These are phyloP conservation scores for Moricandia moricandioides DNA, from an alignment of 345 rosid genomes.

Conservation along the genomic window DNA sequence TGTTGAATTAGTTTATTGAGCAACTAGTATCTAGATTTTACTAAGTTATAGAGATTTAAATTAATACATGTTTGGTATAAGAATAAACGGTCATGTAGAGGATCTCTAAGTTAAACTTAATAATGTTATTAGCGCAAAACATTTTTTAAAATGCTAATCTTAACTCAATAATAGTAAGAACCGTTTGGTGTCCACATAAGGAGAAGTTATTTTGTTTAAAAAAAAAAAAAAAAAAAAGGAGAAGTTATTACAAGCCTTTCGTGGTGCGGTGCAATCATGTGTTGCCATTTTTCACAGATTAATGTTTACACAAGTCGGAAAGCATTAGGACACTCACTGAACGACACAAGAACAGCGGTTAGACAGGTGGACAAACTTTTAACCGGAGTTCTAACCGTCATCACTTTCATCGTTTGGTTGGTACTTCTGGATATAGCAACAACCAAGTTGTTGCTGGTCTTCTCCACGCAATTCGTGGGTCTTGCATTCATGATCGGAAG, in stretches of 20 bases:
- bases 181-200: too few species aligned
- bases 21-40: not conserved
- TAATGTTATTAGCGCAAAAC: too few species aligned
- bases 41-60: not conserved
- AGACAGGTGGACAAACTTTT: constrained; percentile 66
- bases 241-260: not conserved
- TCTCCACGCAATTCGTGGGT: constrained; percentile 65
- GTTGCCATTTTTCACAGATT: constrained; percentile 44
- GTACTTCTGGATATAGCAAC: constrained; percentile 67
- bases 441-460: constrained; percentile 56
- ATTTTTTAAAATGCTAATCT: too few species aligned
- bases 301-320: constrained; percentile 71
- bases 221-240: too few species aligned
- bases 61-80: not conserved
- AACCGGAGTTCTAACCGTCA: constrained; percentile 46
- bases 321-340: constrained; percentile 71
- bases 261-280: not conserved
- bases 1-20: not conserved
- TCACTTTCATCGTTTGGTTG: constrained; percentile 62
- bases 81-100: not conserved
- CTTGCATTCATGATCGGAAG: constrained; percentile 73
- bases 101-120: too few species aligned
- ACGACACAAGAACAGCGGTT: constrained; percentile 89
- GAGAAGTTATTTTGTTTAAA: too few species aligned
- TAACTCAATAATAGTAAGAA: too few species aligned